phyloP scores from a whole-genome alignment of 441 rosid species.

The Gossypium davidsonii region DNA sequence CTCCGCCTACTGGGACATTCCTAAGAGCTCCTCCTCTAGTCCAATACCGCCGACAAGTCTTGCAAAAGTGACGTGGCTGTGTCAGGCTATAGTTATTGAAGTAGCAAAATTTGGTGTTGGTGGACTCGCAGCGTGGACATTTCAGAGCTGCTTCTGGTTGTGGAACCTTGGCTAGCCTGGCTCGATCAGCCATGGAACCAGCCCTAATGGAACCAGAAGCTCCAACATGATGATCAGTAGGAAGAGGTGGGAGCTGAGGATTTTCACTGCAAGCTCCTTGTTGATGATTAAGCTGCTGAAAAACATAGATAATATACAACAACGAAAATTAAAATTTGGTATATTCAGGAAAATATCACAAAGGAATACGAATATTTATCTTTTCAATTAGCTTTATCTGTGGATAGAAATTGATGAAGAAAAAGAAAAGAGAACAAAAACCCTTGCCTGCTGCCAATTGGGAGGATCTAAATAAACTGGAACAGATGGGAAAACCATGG shows the following conservation, averaged over 20 bases:
- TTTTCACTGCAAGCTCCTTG: constrained; percentile 13
- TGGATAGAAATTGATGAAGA: constrained; percentile 19
- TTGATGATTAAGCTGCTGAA: constrained; percentile 26
- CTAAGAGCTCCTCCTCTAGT: constrained; percentile 58
- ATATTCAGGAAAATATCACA: constrained; percentile 41
- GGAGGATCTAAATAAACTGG: constrained; percentile 56
- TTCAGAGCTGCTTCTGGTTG: constrained; percentile 43
- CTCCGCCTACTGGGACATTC: constrained; percentile 59
- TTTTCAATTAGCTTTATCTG: constrained; percentile 25
- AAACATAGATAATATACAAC: constrained; percentile 6
- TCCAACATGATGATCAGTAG: constrained; percentile 20
- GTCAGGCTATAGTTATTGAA: constrained; percentile 59
- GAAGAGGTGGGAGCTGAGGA: constrained; percentile 23
- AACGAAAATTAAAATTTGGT: constrained; percentile 30
- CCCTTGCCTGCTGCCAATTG: constrained; percentile 60
- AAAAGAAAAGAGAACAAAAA: constrained; percentile 8
- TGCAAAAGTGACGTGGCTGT: constrained; percentile 68
- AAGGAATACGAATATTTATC: constrained; percentile 38
- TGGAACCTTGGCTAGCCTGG: constrained; percentile 45
- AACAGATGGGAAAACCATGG: constrained; percentile 53
- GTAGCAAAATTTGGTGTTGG: constrained; percentile 62
- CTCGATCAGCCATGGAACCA: constrained; percentile 56
- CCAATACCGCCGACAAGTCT: constrained; percentile 61
- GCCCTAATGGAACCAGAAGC: constrained; percentile 33
- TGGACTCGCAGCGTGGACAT: constrained; percentile 57